phyloP scores from a whole-genome alignment of 768 basidiomycete genomes.

The Pleurotus tuoliensis region DNA sequence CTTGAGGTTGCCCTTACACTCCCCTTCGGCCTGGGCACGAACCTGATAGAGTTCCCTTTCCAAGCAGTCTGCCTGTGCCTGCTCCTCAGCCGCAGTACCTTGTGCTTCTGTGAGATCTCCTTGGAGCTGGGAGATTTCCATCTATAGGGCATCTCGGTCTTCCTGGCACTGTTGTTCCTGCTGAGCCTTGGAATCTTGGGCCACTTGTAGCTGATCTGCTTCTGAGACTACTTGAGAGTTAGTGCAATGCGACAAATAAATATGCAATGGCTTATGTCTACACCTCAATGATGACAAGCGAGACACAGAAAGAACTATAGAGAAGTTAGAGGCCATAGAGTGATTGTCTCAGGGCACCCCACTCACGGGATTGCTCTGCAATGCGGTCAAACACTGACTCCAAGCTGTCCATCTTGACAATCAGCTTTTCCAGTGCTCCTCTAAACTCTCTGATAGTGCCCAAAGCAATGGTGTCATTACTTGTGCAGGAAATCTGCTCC shows the following conservation, averaged over 20 bases:
- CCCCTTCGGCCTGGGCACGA: constrained; percentile 61
- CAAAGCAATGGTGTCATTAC: constrained; percentile 41
- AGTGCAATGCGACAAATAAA: constrained; percentile 7
- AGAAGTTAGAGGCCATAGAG: neutral
- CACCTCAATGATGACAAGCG: constrained; percentile 64
- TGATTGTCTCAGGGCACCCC: neutral
- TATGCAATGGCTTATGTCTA: constrained; percentile 50
- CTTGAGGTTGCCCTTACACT: no score
- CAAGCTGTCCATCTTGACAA: constrained; percentile 75
- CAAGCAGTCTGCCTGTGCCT: constrained; percentile 48
- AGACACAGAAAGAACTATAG: constrained; percentile 71
- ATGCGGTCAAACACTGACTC: constrained; percentile 82
- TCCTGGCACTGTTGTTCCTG: constrained; percentile 59
- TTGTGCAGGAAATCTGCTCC: constrained; percentile 49
- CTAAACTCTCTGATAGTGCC: constrained; percentile 62
- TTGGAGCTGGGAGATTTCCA: constrained; percentile 54
- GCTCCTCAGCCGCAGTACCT: constrained; percentile 35
- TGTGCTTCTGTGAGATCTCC: constrained; percentile 37
- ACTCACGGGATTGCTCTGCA: constrained; percentile 78
- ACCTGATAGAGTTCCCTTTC: constrained; percentile 65
- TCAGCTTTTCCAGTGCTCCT: constrained; percentile 58
- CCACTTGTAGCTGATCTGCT: constrained; percentile 59
- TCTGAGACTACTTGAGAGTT: constrained; percentile 48
- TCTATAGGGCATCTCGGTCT: constrained; percentile 49
- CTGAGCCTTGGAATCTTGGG: constrained; percentile 51